Conservation (phyloP, 495 filamentous ascomycete genomes). For the Lasiosphaeria hispida region DNA sequence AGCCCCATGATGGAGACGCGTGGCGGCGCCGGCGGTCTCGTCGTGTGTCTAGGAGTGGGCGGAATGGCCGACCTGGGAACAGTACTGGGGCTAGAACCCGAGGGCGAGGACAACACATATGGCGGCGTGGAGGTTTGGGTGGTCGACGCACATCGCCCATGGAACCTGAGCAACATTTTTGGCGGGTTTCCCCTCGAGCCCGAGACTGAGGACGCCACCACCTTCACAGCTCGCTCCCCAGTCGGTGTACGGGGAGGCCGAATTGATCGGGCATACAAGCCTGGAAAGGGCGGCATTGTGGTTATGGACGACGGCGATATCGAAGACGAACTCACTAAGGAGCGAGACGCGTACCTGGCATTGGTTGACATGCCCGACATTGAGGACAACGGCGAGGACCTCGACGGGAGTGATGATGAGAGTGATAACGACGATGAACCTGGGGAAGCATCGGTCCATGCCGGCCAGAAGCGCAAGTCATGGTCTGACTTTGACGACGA, state of each 20-base stretch:
- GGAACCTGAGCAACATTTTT: conserved; percentile 94
- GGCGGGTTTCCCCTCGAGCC: conserved; percentile 59
- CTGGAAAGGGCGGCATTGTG: conserved; percentile 78
- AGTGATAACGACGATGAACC: conserved; percentile 36
- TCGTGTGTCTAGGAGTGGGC: conserved; percentile 89
- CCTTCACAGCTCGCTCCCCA: conserved; percentile 48
- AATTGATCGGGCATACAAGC: conserved; percentile 66
- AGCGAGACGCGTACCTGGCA: conserved; percentile 77
- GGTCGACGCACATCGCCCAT: conserved; percentile 84
- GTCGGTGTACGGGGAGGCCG: conserved; percentile 59
- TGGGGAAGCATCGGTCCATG: conserved; percentile 20
- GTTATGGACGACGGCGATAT: conserved; percentile 97
- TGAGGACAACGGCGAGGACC: conserved; percentile 64
- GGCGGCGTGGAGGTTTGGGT: conserved; percentile 89
- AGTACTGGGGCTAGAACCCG: conserved; percentile 62
- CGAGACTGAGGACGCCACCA: conserved; percentile 45
- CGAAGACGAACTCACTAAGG: conserved; percentile 72
- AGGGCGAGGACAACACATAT: conserved; percentile 58
- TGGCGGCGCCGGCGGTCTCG: conserved; percentile 79
- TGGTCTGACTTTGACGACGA: conserved; percentile 72
- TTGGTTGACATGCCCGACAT: conserved; percentile 87
- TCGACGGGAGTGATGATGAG: conserved; percentile 47
- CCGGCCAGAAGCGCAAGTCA: conserved; percentile 75
- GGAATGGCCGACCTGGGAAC: conserved; percentile 82
- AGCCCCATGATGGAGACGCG: conserved; percentile 75